These are phyloP conservation scores for Furcasterigmium furcatum DNA, from an alignment of 2,329 filamentous ascomycete species.

Conservation along the genomic window DNA sequence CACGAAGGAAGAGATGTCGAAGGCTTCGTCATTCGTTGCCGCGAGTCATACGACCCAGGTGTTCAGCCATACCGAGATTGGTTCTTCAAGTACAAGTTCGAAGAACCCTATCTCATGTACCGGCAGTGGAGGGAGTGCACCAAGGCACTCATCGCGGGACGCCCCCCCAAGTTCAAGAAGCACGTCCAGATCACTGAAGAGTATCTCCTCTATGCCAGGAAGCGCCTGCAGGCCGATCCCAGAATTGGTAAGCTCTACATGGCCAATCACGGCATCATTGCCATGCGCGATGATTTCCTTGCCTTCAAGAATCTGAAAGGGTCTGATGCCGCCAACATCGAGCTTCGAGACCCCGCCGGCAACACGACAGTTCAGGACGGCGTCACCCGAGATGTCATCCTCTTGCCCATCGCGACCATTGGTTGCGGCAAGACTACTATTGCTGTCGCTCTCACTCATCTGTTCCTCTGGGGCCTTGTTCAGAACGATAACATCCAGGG, in stretches of 20 bases:
- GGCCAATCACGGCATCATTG: slow-evolving; percentile 92
- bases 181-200: slow-evolving; percentile 87
- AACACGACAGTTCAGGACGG: slow-evolving; percentile 41
- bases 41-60: slow-evolving; percentile 51
- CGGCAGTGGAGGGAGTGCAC: slow-evolving; percentile 98
- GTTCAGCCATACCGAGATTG: slow-evolving; percentile 71
- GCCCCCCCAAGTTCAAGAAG: slow-evolving; percentile 75
- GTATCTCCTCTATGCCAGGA: slow-evolving; percentile 79
- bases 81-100: slow-evolving; percentile 99
- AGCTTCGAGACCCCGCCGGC: slow-evolving; percentile 48
- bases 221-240: slow-evolving; percentile 66
- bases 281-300: slow-evolving; percentile 84
- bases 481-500: slow-evolving; percentile 96
- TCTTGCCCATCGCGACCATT: slow-evolving; percentile 90
- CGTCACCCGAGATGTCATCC: slow-evolving; percentile 65
- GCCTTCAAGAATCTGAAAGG: slow-evolving; percentile 80
- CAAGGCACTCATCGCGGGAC: slow-evolving; percentile 78
- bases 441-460: slow-evolving; percentile 72
- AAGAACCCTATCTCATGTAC: slow-evolving; percentile 98
- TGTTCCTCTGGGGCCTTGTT: slow-evolving; percentile 89
- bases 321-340: slow-evolving; percentile 79
- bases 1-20: slow-evolving; percentile 92
- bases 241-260: slow-evolving; percentile 69
- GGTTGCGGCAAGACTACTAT: slow-evolving; percentile 97
- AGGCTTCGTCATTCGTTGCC: slow-evolving; percentile 94